Conservation (phyloP, 768 basidiomycete species). For the Boletus insuetus region DNA sequence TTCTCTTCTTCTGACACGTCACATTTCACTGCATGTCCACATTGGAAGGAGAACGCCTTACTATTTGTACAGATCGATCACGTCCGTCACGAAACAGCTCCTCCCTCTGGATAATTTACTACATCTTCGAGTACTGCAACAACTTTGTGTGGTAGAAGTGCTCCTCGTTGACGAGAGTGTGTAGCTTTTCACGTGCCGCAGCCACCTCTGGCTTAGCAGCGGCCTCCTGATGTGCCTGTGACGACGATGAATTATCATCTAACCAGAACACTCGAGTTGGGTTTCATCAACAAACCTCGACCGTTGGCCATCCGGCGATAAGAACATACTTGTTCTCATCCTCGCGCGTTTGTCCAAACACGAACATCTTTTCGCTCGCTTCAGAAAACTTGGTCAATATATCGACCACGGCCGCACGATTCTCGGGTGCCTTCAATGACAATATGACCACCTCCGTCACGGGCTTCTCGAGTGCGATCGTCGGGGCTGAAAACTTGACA, state of each 20-base stretch:
- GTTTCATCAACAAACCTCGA: slow-evolving; percentile 20
- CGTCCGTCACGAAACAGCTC: no score
- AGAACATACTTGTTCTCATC: slow-evolving; percentile 20
- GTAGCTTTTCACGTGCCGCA: slow-evolving; percentile 4
- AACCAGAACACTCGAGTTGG: background rate
- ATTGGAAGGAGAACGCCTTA: no score
- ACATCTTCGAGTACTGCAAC: background rate
- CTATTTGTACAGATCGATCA: no score
- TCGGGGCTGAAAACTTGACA: slow-evolving; percentile 17
- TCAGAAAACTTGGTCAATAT: slow-evolving; percentile 14
- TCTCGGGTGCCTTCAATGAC: slow-evolving; percentile 22
- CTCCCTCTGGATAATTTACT: background rate
- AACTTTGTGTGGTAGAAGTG: slow-evolving; percentile 14
- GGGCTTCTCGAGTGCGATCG: slow-evolving; percentile 18
- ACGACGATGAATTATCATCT: background rate
- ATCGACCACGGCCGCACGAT: slow-evolving; percentile 15
- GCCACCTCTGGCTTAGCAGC: slow-evolving; percentile 6
- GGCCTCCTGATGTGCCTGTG: slow-evolving; percentile 17
- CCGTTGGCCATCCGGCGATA: slow-evolving; percentile 20
- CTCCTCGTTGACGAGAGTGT: slow-evolving; percentile 14
- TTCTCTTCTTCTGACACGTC: no score
- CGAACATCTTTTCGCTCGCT: slow-evolving; percentile 5
- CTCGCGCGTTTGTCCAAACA: slow-evolving; percentile 21
- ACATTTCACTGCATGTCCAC: no score
- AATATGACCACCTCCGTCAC: slow-evolving; percentile 22